A percentile compares a stretch with the other conserved stretches of the same genome.
phyloP scores from a whole-genome alignment of 176 grass and related monocot species.

The Themeda triandra region DNA sequence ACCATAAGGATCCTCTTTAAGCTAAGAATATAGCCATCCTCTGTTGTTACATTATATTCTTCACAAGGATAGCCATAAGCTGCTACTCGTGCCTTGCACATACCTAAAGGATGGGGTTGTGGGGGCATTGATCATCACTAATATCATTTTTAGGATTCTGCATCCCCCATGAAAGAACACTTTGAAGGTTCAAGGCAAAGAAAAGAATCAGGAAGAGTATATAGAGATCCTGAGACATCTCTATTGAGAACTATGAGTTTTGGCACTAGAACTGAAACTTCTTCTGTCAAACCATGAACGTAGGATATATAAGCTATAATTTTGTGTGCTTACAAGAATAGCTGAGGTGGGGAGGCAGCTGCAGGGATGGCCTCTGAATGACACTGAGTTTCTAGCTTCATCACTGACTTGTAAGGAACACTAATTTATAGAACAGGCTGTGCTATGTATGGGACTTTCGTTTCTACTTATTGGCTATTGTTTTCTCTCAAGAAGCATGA shows the following conservation, averaged over 20 bases:
- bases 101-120: constrained; percentile 37
- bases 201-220: constrained; percentile 21
- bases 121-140: constrained; percentile 2
- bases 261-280: background rate
- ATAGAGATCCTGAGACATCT: constrained; percentile 28
- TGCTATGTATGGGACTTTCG: background rate
- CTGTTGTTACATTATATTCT: constrained; percentile 59
- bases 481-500: background rate
- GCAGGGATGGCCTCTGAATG: background rate
- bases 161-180: constrained; percentile 19
- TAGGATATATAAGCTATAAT: background rate
- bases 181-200: constrained; percentile 22
- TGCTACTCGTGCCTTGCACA: constrained; percentile 46
- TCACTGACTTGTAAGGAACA: background rate
- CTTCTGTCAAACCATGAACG: background rate
- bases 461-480: background rate
- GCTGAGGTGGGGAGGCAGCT: background rate
- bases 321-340: background rate
- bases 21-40: constrained; percentile 70
- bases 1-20: constrained; percentile 50
- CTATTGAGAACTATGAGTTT: background rate
- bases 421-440: background rate
- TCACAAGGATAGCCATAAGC: constrained; percentile 60
- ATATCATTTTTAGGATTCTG: background rate
- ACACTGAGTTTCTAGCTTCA: background rate